These are phyloP conservation scores for Rhynchospora tenuis DNA, from an alignment of 176 grass and related monocot species.

Conservation along the genomic window DNA sequence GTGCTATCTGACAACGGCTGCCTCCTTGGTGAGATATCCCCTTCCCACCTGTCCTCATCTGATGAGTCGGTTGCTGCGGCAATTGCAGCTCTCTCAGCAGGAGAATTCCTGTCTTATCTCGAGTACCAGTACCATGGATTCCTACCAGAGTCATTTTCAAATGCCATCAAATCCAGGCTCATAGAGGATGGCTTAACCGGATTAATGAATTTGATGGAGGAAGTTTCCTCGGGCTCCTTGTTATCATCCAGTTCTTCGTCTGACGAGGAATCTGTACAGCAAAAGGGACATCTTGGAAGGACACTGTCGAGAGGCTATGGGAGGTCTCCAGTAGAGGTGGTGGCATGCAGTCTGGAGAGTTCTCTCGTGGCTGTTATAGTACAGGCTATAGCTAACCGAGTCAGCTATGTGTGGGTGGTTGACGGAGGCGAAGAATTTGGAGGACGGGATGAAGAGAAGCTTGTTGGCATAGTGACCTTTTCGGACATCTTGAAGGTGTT, in stretches of 20 bases:
- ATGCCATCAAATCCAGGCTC: constrained; percentile 44
- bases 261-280: constrained; percentile 41
- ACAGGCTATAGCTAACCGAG: constrained; percentile 56
- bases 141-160: constrained; percentile 47
- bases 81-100: constrained; percentile 60
- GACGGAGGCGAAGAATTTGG: constrained; percentile 11
- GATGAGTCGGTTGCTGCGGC: constrained; percentile 49
- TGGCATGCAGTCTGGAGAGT: constrained; percentile 57
- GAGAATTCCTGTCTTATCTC: constrained; percentile 61
- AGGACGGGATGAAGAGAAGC: constrained; percentile 39
- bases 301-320: constrained; percentile 50
- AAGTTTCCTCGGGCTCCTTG: constrained; percentile 25
- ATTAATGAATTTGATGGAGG: constrained; percentile 64
- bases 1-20: constrained; percentile 44
- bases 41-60: constrained; percentile 37
- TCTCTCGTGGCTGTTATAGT: constrained; percentile 75
- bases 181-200: constrained; percentile 45
- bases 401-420: constrained; percentile 74
- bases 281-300: constrained; percentile 8
- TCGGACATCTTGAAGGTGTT: constrained; percentile 62
- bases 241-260: constrained; percentile 39
- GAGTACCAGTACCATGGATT: constrained; percentile 48
- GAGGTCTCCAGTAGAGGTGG: constrained; percentile 44
- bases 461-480: constrained; percentile 62
- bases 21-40: constrained; percentile 68